Evolutionary conservation across 1,284 basidiomycete genomes (phyloP), one percentile per base, ranked within the genome.

Genomic region (Apiotrichum gamsii): DNA sequence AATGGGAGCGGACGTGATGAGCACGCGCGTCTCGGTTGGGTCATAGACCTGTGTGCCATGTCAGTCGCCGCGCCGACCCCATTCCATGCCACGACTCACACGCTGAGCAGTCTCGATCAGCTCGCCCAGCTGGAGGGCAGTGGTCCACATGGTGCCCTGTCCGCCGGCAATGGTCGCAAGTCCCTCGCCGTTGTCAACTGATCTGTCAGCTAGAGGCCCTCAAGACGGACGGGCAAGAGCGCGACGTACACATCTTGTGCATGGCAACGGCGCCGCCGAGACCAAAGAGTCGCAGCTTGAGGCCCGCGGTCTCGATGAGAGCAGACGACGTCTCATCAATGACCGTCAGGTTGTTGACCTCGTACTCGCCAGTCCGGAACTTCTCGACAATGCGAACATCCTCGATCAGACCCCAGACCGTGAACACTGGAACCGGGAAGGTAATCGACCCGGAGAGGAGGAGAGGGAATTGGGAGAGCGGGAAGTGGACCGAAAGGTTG

Each of bases 111-210:
- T 97, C 72, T 98, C 95, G 47, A 98, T 84, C 35, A 99, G 83
- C 72, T 98, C 94, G 54, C 95, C 95, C 35, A 99, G 87, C 72
- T 98, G 95, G 21, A 99, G 79, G 5, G 90, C 87, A 0, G 94
- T 98, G 0, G 90, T 90, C 95, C 95, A 99, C 85, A 97, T 96
- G 19, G 93, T 97, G 23, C 95, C 95, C 65, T 90, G 87, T 1
- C 90, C 94, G 36, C 95, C 95, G 0, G 95, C 94, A 56, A 98
- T 96, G 11, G 94, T 96, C 3, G 90, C 93, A 39, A 78, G 82
- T 2, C 93, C 94, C 45, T 94, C 89, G 1, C 95, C 70, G 39
- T 69, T 69, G 47, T 72, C 69, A 48, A 71, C 70, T 72, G 49
- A 11, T n/a, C 20, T n/a, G 51, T 67, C 54, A 67, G 62, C 58